Base-by-base conservation (phyloP, 106 monocot genomes). In the Acorus gramineus region DNA sequence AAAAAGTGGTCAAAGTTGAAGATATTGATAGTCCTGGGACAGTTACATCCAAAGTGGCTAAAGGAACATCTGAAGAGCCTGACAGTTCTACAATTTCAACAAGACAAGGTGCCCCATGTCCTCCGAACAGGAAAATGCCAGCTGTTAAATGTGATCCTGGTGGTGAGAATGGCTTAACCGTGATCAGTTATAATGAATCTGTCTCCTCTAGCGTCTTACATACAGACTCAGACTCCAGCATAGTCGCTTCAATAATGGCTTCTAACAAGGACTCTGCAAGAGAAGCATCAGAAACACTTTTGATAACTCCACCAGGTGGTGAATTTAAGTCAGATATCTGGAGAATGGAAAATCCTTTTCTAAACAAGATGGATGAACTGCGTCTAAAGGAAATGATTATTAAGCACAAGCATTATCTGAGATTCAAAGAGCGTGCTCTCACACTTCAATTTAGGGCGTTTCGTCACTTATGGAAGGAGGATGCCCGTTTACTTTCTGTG, bases 401-500 rank as follows among this genome's bases (percentile, higher is more conserved):
- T 8, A 49, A 66, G 11, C 82, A 46, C 11, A 95, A 79, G 50
- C 14, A 47, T 10, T 9, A 48, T 14, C 42, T 79, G 59, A 84
- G 75, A 70, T 85, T 95, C 62, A 85, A 95, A 69, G 85, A 90
- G 65, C 69, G 49, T 45, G 72, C 65, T 66, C 90, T 90, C 67
- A 61, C 84, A 0, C 66, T 87, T 8, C 86, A 85, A 66, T 90
- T 80, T 65, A 87, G 78, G 60, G 82, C 74, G 12, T 71, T 86
- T 7, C 78, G 73, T 44, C 71, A 76, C 48, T 67, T 90, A 49
- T 95, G 95, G 95, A 87, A 82, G 65, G 90, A 87, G 70, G 95
- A 95, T 73, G 43, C 85, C 49, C 78, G 71, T 2, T 63, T 85
- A 53, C 75, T 90, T 56, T 73, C 73, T 53, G 54, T 76, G 43